Conservation (phyloP, 257 asterid genomes). For the Jaltomata sinuosa region DNA sequence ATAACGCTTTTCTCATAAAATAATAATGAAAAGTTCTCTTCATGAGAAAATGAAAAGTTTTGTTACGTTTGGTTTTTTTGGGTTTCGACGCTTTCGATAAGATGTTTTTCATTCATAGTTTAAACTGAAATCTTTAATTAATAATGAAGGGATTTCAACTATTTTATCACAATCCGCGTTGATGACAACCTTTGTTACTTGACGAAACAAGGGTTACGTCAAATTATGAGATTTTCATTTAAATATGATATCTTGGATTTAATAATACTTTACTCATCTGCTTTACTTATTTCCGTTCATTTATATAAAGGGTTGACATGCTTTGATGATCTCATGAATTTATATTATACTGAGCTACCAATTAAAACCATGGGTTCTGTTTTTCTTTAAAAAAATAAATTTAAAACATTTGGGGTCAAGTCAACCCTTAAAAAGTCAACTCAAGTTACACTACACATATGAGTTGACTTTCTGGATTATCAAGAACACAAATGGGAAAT, state of each 20-base stretch:
- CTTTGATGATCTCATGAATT: background rate
- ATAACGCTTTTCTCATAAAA: too few species aligned
- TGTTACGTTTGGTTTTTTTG: background rate
- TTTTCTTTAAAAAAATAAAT: background rate
- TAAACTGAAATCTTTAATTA: background rate
- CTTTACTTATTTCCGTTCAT: background rate
- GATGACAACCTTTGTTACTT: background rate
- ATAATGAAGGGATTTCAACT: rapidly evolving
- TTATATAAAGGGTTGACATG: background rate
- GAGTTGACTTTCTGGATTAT: background rate
- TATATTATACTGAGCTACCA: background rate
- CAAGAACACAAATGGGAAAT: background rate
- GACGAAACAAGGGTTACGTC: background rate
- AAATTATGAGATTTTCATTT: background rate
- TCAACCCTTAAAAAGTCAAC: background rate
- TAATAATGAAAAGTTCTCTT: background rate
- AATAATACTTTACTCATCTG: background rate
- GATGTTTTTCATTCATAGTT: background rate
- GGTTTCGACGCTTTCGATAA: rapidly evolving
- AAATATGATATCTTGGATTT: background rate
- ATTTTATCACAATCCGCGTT: rapidly evolving
- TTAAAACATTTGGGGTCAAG: background rate
- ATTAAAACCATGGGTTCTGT: background rate
- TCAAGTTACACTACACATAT: background rate
- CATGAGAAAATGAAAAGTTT: background rate